Evolutionary conservation across 2,329 filamentous ascomycete genomes (phyloP).

Genomic region (Emmonsiellopsis sp.): DNA sequence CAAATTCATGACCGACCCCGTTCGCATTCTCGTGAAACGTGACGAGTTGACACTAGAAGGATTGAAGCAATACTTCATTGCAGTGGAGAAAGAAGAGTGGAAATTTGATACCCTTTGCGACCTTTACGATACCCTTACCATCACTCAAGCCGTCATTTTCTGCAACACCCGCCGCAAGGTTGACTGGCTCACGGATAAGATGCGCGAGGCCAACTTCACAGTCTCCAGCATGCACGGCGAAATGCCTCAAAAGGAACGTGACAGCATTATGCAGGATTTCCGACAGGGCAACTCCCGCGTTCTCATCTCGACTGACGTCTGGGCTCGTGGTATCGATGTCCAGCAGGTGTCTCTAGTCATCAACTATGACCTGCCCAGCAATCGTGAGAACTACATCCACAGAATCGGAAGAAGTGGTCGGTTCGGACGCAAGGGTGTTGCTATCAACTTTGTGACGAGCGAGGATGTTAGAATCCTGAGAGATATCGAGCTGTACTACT

Average conservation of each 20-base stretch:
- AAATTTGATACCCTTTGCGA: conserved; percentile 98
- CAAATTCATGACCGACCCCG: conserved; percentile 98
- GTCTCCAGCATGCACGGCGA: conserved; percentile 98
- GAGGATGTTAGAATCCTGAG: conserved; percentile 95
- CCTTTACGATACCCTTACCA: conserved; percentile 96
- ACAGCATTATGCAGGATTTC: conserved; percentile 99
- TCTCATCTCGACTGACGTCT: conserved; percentile 93
- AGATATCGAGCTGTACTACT: conserved; percentile 95
- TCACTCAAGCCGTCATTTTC: conserved; percentile 98
- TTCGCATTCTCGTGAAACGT: conserved; percentile 94
- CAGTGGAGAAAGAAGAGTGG: conserved; percentile 99
- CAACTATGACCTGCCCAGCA: conserved; percentile 96
- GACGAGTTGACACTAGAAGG: conserved; percentile 96
- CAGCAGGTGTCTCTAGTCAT: conserved; percentile 97
- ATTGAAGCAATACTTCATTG: conserved; percentile 98
- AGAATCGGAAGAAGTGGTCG: conserved; percentile 91
- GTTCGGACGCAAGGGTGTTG: conserved; percentile 96
- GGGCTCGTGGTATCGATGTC: conserved; percentile 97
- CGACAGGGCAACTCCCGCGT: conserved; percentile 92
- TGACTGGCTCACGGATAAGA: conserved; percentile 98
- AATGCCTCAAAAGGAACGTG: conserved; percentile 96
- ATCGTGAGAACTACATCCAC: conserved; percentile 99
- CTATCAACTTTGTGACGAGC: conserved; percentile 98
- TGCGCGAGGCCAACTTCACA: conserved; percentile 97
- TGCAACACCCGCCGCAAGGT: conserved; percentile 99